Conservation (phyloP, 306 rosid genomes). For the Sindora glabra region DNA sequence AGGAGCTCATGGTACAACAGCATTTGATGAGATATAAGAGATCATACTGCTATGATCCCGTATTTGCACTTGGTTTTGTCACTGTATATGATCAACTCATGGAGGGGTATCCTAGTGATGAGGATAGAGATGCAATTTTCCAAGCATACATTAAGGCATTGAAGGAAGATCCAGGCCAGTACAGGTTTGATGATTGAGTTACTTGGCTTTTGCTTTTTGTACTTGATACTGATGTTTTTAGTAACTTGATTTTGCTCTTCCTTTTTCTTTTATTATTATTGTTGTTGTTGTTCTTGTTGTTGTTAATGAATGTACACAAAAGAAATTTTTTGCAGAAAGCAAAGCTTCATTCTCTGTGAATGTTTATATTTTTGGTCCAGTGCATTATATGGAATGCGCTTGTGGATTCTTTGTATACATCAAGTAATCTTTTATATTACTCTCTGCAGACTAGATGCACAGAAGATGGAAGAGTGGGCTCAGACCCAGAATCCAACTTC, state of each 20-base stretch:
- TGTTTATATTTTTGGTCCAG: not conserved
- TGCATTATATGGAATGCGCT: constrained; percentile 1
- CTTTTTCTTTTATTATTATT: too few relatives aligned
- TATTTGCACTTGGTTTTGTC: constrained; percentile 90
- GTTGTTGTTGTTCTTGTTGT: too few relatives aligned
- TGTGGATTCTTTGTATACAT: constrained; percentile 6
- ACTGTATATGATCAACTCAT: constrained; percentile 91
- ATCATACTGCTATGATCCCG: constrained; percentile 75
- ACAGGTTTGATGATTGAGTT: constrained; percentile 51
- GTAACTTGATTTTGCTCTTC: constrained; percentile 14
- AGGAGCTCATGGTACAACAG: constrained; percentile 95
- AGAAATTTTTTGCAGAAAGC: not conserved
- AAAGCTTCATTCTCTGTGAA: not conserved
- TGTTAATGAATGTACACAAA: too few relatives aligned
- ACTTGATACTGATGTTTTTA: too few relatives aligned
- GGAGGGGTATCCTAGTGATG: constrained; percentile 96
- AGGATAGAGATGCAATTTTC: constrained; percentile 84
- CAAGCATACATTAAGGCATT: constrained; percentile 71
- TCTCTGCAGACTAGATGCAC: constrained; percentile 62
- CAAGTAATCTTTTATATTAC: constrained; percentile 10
- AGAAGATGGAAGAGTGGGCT: constrained; percentile 94
- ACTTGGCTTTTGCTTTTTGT: constrained; percentile 4
- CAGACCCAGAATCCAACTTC: constrained; percentile 66
- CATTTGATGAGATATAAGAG: constrained; percentile 90
- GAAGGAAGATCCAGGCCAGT: constrained; percentile 79